These are phyloP conservation scores for Allium fistulosum DNA, from an alignment of 106 monocot species.

Conservation along the genomic window DNA sequence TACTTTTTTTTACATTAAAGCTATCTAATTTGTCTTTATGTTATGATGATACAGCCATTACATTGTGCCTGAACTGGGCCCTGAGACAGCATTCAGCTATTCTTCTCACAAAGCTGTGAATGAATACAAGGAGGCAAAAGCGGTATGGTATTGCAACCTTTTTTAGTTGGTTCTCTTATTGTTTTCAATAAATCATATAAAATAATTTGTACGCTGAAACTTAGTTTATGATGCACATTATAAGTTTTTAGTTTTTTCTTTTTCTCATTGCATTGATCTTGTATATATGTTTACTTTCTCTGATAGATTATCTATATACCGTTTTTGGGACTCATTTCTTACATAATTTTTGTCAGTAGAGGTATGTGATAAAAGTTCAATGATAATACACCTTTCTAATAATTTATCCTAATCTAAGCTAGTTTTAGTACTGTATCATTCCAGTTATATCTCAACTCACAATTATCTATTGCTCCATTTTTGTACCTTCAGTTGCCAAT, in stretches of 20 bases:
- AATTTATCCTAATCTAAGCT: too few species aligned
- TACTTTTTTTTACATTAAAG: not conserved
- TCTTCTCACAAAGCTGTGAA: conserved; percentile 75
- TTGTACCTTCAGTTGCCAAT: too few species aligned
- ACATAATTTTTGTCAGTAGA: too few species aligned
- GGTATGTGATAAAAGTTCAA: too few species aligned
- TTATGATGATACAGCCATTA: conserved; percentile 33
- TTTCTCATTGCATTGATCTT: not conserved
- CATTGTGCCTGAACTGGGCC: conserved; percentile 75
- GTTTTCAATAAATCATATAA: not conserved
- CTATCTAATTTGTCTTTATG: not conserved
- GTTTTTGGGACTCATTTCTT: too few species aligned
- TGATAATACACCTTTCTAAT: too few species aligned
- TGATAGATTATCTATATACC: too few species aligned
- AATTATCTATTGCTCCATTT: too few species aligned
- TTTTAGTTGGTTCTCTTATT: not conserved
- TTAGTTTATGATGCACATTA: not conserved
- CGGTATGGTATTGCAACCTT: conserved; percentile 27
- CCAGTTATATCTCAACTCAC: too few species aligned
- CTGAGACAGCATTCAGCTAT: conserved; percentile 67
- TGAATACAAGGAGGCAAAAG: conserved; percentile 84
- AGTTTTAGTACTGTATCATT: too few species aligned
- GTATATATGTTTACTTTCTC: not conserved
- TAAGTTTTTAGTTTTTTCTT: not conserved
- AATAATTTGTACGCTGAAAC: not conserved